These are phyloP conservation scores for Irpex sp. DNA, from an alignment of 1,284 basidiomycete genomes.

Conservation along the genomic window DNA sequence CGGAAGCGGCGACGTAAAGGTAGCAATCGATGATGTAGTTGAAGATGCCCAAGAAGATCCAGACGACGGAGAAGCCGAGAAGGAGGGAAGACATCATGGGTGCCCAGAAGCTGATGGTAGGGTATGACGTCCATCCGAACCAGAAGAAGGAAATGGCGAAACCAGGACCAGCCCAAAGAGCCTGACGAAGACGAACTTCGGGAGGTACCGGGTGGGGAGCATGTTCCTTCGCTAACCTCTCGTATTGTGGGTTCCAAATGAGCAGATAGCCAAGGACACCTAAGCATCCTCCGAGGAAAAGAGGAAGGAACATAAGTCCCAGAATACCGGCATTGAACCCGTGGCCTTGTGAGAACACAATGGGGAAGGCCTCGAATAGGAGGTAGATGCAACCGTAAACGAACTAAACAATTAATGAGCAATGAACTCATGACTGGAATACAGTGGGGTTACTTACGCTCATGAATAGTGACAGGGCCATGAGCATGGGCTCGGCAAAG, in stretches of 20 bases:
- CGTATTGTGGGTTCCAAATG: constrained; percentile 32
- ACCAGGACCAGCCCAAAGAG: constrained; percentile 37
- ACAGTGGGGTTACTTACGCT: constrained; percentile 24
- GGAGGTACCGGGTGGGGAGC: constrained; percentile 38
- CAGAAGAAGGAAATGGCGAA: constrained; percentile 42
- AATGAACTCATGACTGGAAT: background rate
- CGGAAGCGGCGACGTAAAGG: constrained; percentile 35
- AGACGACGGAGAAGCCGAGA: constrained; percentile 28
- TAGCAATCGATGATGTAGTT: constrained; percentile 39
- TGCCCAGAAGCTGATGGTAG: constrained; percentile 29
- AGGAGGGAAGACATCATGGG: constrained; percentile 26
- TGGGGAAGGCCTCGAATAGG: constrained; percentile 33
- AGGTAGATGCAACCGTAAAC: constrained; percentile 45
- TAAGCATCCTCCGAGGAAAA: constrained; percentile 34
- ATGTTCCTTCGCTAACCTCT: constrained; percentile 27
- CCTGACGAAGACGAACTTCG: constrained; percentile 43
- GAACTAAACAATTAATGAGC: constrained; percentile 22
- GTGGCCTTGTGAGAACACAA: constrained; percentile 30
- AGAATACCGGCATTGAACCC: constrained; percentile 36
- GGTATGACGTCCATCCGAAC: constrained; percentile 42
- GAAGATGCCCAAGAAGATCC: constrained; percentile 31
- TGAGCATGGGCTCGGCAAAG: constrained; percentile 42
- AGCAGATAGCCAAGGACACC: constrained; percentile 23
- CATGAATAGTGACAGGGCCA: constrained; percentile 45
- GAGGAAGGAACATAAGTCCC: constrained; percentile 44